Conservation (phyloP, 768 basidiomycete species). For the Glaciozyma antarctica region DNA sequence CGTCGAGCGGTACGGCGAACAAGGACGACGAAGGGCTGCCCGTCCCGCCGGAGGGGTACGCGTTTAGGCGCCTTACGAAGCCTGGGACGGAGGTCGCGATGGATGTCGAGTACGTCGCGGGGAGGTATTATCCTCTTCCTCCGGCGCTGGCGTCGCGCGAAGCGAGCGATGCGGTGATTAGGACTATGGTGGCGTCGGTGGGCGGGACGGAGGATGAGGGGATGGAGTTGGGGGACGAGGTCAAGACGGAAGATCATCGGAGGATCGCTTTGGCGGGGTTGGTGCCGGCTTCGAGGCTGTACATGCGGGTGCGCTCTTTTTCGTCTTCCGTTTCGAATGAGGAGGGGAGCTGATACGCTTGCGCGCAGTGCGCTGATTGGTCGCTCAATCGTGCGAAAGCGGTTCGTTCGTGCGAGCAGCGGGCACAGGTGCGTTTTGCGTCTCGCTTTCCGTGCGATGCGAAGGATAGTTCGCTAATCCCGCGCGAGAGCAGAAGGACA, state of each 20-base stretch:
- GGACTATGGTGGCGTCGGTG: background rate
- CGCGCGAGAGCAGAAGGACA: no score
- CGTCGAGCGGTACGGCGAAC: background rate
- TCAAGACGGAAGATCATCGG: background rate
- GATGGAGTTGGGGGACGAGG: background rate
- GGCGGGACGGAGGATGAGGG: background rate
- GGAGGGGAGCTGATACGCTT: background rate
- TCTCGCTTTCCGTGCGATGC: no score
- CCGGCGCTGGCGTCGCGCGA: background rate
- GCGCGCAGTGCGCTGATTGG: background rate
- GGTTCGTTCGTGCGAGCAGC: background rate
- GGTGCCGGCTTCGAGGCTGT: slow-evolving; percentile 4
- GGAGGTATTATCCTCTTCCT: slow-evolving; percentile 62
- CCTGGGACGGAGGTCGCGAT: slow-evolving; percentile 57
- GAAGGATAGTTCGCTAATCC: no score
- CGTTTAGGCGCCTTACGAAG: slow-evolving; percentile 58
- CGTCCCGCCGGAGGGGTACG: slow-evolving; percentile 55
- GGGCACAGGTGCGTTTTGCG: no score
- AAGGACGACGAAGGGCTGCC: slow-evolving; percentile 43
- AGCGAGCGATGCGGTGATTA: background rate
- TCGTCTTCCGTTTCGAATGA: background rate
- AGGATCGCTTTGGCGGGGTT: slow-evolving; percentile 19
- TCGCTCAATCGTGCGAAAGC: background rate
- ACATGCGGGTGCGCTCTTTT: slow-evolving; percentile 6
- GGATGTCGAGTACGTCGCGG: slow-evolving; percentile 61